Conservation (phyloP, 768 basidiomycete genomes). For the Boletus pseudopeckii region DNA sequence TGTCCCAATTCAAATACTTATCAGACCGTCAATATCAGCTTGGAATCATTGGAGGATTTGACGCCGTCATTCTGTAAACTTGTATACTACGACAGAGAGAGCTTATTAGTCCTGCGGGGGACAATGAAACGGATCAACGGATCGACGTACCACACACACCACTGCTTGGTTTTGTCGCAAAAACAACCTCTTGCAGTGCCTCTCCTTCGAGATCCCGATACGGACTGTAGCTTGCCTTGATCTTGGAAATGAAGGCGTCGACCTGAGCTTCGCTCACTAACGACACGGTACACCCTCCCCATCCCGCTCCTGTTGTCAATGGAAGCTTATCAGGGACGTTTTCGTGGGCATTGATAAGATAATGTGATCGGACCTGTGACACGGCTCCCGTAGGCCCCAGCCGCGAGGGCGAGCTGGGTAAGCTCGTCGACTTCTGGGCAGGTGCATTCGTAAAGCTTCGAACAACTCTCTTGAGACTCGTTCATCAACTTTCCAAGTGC, state of each 20-base stretch:
- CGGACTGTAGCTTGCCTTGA: slow-evolving; percentile 60
- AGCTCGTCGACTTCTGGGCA: slow-evolving; percentile 76
- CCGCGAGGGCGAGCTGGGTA: slow-evolving; percentile 55
- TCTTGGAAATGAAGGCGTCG: slow-evolving; percentile 56
- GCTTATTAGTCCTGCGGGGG: not conserved
- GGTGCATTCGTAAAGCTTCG: slow-evolving; percentile 70
- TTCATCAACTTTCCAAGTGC: slow-evolving; percentile 74
- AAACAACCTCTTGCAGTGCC: slow-evolving; percentile 62
- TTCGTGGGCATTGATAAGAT: not conserved
- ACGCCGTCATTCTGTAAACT: slow-evolving; percentile 20
- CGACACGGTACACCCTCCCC: slow-evolving; percentile 89
- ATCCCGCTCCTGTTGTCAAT: slow-evolving; percentile 63
- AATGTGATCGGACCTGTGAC: slow-evolving; percentile 59
- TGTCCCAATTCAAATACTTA: not conserved
- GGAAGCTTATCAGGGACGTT: not conserved
- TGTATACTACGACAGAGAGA: slow-evolving; percentile 23
- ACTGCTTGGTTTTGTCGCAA: slow-evolving; percentile 78
- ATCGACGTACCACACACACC: slow-evolving; percentile 72
- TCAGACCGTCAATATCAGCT: not conserved
- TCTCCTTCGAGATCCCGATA: slow-evolving; percentile 60
- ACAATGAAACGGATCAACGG: not conserved
- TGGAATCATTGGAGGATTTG: not conserved
- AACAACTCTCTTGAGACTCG: slow-evolving; percentile 70
- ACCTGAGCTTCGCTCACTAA: slow-evolving; percentile 67
- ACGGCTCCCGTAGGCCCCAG: slow-evolving; percentile 78